A percentile compares a stretch with the other conserved stretches of the same genome.
phyloP scores from a whole-genome alignment of 257 asterid species.

The Nicotiana undulata region DNA sequence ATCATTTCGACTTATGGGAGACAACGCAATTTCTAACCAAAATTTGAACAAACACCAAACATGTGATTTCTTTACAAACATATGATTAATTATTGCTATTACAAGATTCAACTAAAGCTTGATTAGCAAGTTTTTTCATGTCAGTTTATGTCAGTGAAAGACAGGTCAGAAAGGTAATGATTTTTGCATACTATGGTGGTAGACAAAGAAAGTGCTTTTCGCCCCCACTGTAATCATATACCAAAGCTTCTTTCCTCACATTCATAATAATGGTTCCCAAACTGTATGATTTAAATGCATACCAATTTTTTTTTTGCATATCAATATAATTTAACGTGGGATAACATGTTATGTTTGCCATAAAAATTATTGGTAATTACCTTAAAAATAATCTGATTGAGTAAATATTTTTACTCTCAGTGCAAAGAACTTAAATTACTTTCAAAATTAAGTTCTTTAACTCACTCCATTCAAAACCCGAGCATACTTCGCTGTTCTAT shows the following conservation, averaged over 20 bases:
- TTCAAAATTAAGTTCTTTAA: too few species aligned
- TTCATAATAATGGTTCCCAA: neutral
- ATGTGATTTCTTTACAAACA: neutral
- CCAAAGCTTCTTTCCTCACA: neutral
- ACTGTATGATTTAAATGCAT: neutral
- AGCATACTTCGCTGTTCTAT: neutral
- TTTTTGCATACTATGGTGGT: neutral
- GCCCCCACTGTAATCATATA: constrained; percentile 6
- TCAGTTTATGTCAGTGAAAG: neutral
- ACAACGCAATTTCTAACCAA: neutral
- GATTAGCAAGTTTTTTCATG: constrained; percentile 1
- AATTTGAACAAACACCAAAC: neutral
- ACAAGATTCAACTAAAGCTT: neutral
- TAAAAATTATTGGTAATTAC: too few species aligned
- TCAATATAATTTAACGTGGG: neutral
- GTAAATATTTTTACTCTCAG: neutral
- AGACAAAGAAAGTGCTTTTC: neutral
- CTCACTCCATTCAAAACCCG: neutral
- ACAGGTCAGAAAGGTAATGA: neutral
- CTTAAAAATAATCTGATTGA: neutral
- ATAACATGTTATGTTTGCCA: too few species aligned
- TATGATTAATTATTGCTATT: neutral
- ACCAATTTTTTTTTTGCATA: neutral
- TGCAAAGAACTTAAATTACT: neutral
- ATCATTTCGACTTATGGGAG: neutral